Conservation (phyloP, 768 basidiomycete species). For the Podaxis sp. region DNA sequence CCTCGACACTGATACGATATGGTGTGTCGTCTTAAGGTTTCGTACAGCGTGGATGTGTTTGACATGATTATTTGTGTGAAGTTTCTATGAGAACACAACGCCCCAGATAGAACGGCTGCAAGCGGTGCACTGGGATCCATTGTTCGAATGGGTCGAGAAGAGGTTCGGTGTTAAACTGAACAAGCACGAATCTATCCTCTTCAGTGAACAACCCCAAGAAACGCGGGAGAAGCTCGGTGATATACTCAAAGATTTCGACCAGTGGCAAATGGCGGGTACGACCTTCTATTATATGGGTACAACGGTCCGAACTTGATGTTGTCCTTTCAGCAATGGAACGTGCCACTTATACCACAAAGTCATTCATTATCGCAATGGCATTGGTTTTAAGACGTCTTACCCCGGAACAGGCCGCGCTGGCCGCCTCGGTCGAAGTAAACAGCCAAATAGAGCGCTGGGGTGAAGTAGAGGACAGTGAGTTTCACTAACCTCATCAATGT, state of each 20-base stretch:
- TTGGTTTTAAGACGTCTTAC: slow-evolving; percentile 74
- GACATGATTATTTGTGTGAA: slow-evolving; percentile 45
- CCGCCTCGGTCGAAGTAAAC: slow-evolving; percentile 88
- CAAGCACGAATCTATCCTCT: slow-evolving; percentile 71
- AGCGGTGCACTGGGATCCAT: slow-evolving; percentile 82
- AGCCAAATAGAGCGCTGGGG: slow-evolving; percentile 98
- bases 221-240: slow-evolving; percentile 61
- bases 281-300: slow-evolving; percentile 15
- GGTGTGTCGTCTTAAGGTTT: slow-evolving; percentile 44
- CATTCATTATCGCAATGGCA: slow-evolving; percentile 84
- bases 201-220: slow-evolving; percentile 65
- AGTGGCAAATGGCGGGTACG: slow-evolving; percentile 90
- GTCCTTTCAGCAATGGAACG: slow-evolving; percentile 78
- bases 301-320: background rate
- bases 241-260: slow-evolving; percentile 63
- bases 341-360: slow-evolving; percentile 86
- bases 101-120: slow-evolving; percentile 73
- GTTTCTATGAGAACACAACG: slow-evolving; percentile 77
- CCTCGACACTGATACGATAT: slow-evolving; percentile 93
- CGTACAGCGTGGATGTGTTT: background rate
- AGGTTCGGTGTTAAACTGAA: slow-evolving; percentile 68
- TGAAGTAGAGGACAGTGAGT: slow-evolving; percentile 98
- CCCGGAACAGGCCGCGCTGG: slow-evolving; percentile 82
- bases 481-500: slow-evolving; percentile 1
- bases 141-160: slow-evolving; percentile 75